These are phyloP conservation scores for Neotropicomus parvogracilis DNA, from an alignment of 1,284 basidiomycete species.

Conservation along the genomic window DNA sequence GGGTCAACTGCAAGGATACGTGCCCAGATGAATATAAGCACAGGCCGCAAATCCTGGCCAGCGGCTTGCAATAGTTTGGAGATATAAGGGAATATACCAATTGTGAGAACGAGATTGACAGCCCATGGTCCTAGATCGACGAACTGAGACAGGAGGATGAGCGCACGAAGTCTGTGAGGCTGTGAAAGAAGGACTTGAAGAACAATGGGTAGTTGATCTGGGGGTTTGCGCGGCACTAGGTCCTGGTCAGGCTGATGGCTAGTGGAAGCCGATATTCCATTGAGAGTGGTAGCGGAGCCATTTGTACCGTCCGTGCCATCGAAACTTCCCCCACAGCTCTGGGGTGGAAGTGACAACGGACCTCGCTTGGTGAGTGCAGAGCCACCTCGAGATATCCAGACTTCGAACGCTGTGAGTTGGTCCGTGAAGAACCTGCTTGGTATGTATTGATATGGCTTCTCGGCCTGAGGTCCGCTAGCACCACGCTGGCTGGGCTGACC, in stretches of 20 bases:
- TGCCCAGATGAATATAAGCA: conserved; percentile 99
- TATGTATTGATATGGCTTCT: conserved; percentile 64
- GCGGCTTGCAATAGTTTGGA: conserved; percentile 95
- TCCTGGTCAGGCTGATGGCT: conserved; percentile 41
- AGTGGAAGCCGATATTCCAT: conserved; percentile 12
- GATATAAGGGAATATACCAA: conserved; percentile 99
- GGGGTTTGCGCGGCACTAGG: conserved; percentile 82
- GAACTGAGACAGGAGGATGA: conserved; percentile 96
- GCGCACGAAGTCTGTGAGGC: conserved; percentile 90
- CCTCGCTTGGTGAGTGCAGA: conserved; percentile 77
- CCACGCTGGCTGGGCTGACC: conserved; percentile 34
- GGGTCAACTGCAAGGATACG: conserved; percentile 94
- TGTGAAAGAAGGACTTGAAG: conserved; percentile 96
- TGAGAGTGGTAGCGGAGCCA: conserved; percentile 3
- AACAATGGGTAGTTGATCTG: conserved; percentile 96
- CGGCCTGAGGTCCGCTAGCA: conserved; percentile 35
- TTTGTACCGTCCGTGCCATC: conserved; percentile 23
- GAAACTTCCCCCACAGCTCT: conserved; percentile 34
- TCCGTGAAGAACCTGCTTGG: conserved; percentile 96
- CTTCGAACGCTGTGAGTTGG: conserved; percentile 95
- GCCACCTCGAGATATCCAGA: conserved; percentile 93
- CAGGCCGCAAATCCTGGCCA: conserved; percentile 90
- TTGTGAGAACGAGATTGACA: conserved; percentile 94
- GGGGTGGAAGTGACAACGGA: conserved; percentile 62
- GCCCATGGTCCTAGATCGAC: conserved; percentile 99